Evolutionary conservation across 1,139 yeast species (phyloP).

Genomic region (Pichia sp.): DNA sequence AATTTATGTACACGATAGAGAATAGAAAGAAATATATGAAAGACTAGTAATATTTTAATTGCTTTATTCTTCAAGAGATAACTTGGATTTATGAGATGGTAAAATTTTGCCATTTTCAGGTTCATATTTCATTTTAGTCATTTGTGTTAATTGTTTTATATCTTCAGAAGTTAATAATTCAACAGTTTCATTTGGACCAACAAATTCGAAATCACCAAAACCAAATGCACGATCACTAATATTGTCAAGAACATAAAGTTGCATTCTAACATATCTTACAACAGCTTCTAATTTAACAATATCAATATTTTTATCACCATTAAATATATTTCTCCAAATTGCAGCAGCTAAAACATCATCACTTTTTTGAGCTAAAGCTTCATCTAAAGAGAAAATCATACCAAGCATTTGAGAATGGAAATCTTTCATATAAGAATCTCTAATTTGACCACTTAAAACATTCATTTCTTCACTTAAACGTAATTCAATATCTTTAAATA

Average conservation of each 20-base stretch:
- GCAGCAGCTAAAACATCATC: slow-evolving; percentile 87
- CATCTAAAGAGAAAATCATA: slow-evolving; percentile 84
- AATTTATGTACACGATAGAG: too few relatives aligned
- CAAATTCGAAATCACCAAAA: slow-evolving; percentile 78
- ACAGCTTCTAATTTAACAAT: slow-evolving; percentile 79
- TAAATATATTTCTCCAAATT: slow-evolving; percentile 85
- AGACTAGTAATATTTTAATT: slow-evolving; percentile 51
- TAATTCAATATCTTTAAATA: slow-evolving; percentile 83
- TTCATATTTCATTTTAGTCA: slow-evolving; percentile 37
- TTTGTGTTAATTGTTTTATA: slow-evolving; percentile 38
- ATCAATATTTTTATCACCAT: slow-evolving; percentile 78
- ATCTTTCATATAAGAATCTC: slow-evolving; percentile 83
- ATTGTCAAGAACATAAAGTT: slow-evolving; percentile 76
- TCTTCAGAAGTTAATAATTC: slow-evolving; percentile 62
- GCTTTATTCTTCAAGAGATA: slow-evolving; percentile 47
- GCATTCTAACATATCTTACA: slow-evolving; percentile 83
- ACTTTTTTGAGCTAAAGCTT: slow-evolving; percentile 70
- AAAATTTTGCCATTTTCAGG: slow-evolving; percentile 38
- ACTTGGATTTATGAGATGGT: slow-evolving; percentile 58
- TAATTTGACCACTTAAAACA: slow-evolving; percentile 75
- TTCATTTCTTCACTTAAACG: slow-evolving; percentile 81
- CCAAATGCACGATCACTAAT: slow-evolving; percentile 91
- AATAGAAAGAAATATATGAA: slow-evolving; percentile 25
- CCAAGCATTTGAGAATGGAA: slow-evolving; percentile 90
- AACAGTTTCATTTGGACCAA: slow-evolving; percentile 78